Conservation (phyloP, 768 basidiomycete species). For the Pleurotus djamor region DNA sequence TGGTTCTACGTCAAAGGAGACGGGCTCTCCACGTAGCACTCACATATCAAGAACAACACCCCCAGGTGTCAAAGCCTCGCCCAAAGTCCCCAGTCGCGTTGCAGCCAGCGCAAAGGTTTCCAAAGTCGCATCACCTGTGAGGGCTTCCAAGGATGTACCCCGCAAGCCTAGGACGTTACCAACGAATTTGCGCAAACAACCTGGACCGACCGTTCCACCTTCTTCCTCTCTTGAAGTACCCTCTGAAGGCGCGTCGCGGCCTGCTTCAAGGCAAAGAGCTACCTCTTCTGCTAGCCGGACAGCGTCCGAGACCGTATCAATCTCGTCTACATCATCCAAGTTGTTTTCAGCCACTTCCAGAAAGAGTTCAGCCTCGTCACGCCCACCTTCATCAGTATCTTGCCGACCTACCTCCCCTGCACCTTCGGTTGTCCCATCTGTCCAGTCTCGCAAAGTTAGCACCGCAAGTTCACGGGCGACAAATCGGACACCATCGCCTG, state of each 20-base stretch:
- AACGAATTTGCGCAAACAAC: neutral
- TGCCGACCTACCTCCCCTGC: neutral
- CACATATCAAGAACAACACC: neutral
- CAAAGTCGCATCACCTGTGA: neutral
- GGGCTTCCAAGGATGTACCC: neutral
- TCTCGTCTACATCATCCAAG: neutral
- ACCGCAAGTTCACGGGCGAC: neutral
- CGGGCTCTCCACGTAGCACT: neutral
- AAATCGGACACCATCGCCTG: slow-evolving; percentile 41
- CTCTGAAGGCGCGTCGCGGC: neutral
- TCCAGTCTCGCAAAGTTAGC: neutral
- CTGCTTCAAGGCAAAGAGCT: neutral
- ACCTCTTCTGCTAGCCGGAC: neutral
- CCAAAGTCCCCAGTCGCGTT: neutral
- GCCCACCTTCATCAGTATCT: neutral
- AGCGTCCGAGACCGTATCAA: neutral
- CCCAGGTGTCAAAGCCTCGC: neutral
- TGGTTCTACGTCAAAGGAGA: neutral
- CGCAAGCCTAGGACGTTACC: slow-evolving; percentile 3
- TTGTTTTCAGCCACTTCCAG: neutral
- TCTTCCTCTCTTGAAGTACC: neutral
- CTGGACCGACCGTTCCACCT: neutral
- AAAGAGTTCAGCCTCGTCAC: neutral
- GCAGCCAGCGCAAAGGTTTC: neutral
- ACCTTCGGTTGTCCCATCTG: neutral